These are phyloP conservation scores for Cardiosporidium cionae DNA, from an alignment of 169 alveolate genomes.

Conservation along the genomic window DNA sequence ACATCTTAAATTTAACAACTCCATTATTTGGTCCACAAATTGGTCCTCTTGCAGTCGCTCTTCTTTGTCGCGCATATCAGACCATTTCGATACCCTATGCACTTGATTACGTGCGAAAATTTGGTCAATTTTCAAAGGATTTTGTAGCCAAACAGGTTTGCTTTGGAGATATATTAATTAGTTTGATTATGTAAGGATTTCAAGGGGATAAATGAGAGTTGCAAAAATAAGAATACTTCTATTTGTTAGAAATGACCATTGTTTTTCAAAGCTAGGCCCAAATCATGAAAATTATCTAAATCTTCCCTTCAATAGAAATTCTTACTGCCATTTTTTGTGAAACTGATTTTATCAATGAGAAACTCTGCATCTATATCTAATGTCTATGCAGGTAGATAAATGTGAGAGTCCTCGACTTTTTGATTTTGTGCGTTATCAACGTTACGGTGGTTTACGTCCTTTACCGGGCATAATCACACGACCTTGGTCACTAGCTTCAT, in stretches of 20 bases:
- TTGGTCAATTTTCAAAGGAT: conserved; percentile 29
- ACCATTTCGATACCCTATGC: conserved; percentile 28
- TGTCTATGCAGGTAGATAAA: too few species aligned
- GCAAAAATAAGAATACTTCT: too few species aligned
- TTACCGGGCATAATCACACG: conserved; percentile 21
- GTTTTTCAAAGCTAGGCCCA: too few species aligned
- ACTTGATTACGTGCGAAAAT: conserved; percentile 24
- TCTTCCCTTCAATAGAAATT: too few species aligned
- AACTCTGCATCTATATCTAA: too few species aligned
- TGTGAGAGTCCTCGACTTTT: conserved; percentile 32
- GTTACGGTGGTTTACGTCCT: conserved; percentile 21
- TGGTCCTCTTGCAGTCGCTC: conserved; percentile 1
- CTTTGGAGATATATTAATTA: too few species aligned
- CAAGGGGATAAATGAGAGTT: too few species aligned
- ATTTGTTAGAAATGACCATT: too few species aligned
- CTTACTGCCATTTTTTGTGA: too few species aligned
- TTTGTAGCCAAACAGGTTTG: conserved; percentile 16
- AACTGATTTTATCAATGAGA: too few species aligned
- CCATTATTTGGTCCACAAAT: conserved; percentile 15
- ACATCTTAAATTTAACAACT: neutral
- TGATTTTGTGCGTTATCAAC: conserved; percentile 29
- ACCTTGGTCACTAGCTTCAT: conserved; percentile 22
- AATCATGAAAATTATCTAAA: too few species aligned
- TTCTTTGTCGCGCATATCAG: conserved; percentile 1
- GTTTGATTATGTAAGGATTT: too few species aligned